Base-by-base conservation (phyloP, 257 asterid species). In the Misopates orontium region DNA sequence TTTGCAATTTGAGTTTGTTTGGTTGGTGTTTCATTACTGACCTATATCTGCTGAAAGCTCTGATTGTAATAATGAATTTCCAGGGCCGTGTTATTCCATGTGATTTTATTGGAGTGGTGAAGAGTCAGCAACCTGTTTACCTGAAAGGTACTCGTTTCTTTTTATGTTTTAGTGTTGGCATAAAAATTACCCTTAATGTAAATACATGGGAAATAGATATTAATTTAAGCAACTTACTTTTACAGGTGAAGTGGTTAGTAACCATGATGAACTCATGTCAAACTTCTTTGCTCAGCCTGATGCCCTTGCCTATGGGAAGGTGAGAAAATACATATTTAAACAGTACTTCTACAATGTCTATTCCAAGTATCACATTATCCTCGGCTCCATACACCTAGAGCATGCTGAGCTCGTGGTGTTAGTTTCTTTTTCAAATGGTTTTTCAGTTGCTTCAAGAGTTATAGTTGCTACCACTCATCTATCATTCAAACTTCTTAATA, bases 251-350 rank as follows among this genome's bases (percentile, higher is more conserved):
- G 67, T 86, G 69, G 99, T 90, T 68, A 83, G 85, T 67, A 90
- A 94, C 87, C 99, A 94, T 54, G 97, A 94, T 69, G 99, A 94
- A 82, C 97, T 94, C 77, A 94, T 94, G 99, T 94, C 99, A 0
- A 94, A 94, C 92, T 94, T 90, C 84, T 94, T 90, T 79, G 99
- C 99, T 42, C 99, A 94, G 85, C 96, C 99, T 20, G 99, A 94
- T 80, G 99, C 99, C 71, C 95, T 94, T 24, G 96, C 99, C 52
- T 90, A 88, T 73, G 99, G 99, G 57, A 94, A 94, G 96, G 99
- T 87, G 60, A 63, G 57, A 68, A n/a, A 61, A 18, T 41, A 31
- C 47, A 61, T 19, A 39, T 57, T 47, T 42, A 15, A 25, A 23
- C 50, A 3, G 51, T 62, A 12, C 22, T 56, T 24, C 23, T 56